Percentiles rank a stretch among this genome's conserved stretches.
phyloP scores from a whole-genome alignment of 1,139 yeast genomes.

The Pichia norvegensis region DNA sequence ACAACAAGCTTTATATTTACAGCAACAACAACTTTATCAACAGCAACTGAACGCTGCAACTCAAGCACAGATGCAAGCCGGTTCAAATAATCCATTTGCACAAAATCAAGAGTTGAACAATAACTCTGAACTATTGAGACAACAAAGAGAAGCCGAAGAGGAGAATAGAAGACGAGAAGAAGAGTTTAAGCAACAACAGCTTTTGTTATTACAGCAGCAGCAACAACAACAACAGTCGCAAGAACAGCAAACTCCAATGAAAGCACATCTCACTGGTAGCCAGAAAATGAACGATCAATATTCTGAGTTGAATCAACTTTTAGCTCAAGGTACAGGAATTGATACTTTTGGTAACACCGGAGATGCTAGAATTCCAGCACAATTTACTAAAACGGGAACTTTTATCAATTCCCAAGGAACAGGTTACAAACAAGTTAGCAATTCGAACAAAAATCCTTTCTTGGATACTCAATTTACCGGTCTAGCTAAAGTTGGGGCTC shows the following conservation, averaged over 20 bases:
- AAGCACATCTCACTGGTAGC: conserved; percentile 39
- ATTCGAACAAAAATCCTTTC: conserved; percentile 51
- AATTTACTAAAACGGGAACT: conserved; percentile 74
- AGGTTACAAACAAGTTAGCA: conserved; percentile 52
- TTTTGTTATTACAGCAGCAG: conserved; percentile 26
- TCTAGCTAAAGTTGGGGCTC: conserved; percentile 32
- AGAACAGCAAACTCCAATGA: conserved; percentile 29
- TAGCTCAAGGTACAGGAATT: conserved; percentile 84
- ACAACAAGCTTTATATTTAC: conserved; percentile 26
- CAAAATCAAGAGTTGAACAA: conserved; percentile 27
- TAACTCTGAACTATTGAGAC: conserved; percentile 15
- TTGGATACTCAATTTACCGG: conserved; percentile 71
- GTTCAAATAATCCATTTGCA: conserved; percentile 90
- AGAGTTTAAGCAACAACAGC: conserved; percentile 27
- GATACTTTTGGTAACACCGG: conserved; percentile 97
- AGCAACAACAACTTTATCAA: conserved; percentile 30
- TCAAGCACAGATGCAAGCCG: conserved; percentile 41
- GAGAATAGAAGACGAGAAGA: conserved; percentile 20
- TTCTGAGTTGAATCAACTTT: conserved; percentile 67
- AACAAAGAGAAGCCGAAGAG: conserved; percentile 25
- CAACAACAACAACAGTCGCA: conserved; percentile 24
- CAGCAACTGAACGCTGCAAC: conserved; percentile 28
- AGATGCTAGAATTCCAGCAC: conserved; percentile 82
- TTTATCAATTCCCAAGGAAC: conserved; percentile 86
- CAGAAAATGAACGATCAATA: conserved; percentile 44